phyloP scores from a whole-genome alignment of 176 grass and related monocot genomes.

The Carex pumila region DNA sequence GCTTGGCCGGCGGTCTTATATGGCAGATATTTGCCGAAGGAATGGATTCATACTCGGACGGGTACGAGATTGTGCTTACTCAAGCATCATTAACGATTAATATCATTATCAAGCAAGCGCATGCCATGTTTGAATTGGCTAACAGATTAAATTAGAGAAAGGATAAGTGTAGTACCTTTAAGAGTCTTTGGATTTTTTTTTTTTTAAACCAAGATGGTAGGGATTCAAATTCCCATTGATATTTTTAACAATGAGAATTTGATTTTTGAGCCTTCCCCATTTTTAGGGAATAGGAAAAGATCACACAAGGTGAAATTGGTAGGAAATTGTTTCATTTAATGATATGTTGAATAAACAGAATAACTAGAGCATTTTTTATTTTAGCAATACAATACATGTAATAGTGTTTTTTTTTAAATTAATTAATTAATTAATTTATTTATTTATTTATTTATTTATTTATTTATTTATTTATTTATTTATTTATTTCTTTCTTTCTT shows the following conservation, averaged over 20 bases:
- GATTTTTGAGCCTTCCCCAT: neutral
- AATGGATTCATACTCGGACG: slow-evolving; percentile 23
- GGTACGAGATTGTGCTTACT: slow-evolving; percentile 28
- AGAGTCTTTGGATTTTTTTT: neutral
- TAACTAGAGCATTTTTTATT: neutral
- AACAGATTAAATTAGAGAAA: neutral
- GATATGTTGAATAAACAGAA: neutral
- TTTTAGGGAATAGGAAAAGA: neutral
- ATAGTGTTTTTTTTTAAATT: too few relatives aligned
- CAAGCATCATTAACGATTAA: neutral
- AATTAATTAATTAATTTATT: too few relatives aligned
- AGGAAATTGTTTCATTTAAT: neutral
- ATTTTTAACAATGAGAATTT: neutral
- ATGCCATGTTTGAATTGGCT: neutral
- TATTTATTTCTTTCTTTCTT: too few relatives aligned
- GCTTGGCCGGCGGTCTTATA: slow-evolving; percentile 19
- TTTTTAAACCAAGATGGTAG: neutral
- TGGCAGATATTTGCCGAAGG: slow-evolving; percentile 28
- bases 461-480: too few relatives aligned
- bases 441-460: too few relatives aligned
- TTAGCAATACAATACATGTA: neutral
- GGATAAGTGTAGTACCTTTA: neutral
- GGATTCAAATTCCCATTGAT: neutral
- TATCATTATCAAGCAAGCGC: slow-evolving; percentile 10
- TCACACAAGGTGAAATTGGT: neutral